A percentile compares a stretch with the other conserved stretches of the same genome.
Evolutionary conservation across 164 flowering plant genomes (phyloP).

Genomic region (Protea cynaroides): DNA sequence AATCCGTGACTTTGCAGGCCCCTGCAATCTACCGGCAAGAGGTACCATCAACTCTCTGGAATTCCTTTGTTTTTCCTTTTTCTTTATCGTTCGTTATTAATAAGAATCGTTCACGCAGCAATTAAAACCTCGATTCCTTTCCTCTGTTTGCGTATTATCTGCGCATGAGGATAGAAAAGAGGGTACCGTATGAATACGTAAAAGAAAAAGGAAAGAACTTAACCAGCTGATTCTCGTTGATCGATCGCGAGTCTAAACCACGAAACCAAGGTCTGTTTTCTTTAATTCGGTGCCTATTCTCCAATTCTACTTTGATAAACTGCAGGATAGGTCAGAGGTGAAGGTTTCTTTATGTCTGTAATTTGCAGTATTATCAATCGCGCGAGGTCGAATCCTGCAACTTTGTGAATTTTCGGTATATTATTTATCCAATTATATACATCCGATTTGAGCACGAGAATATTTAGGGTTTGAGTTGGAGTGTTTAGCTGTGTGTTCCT

Average conservation of each 20-base stretch:
- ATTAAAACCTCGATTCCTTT: no score
- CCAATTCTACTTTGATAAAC: background rate
- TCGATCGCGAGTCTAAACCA: background rate
- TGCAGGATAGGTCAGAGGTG: background rate
- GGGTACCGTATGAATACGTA: no score
- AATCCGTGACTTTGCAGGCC: no score
- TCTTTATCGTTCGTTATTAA: no score
- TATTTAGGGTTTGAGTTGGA: constrained; percentile 5
- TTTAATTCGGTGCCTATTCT: background rate
- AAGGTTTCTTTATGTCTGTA: background rate
- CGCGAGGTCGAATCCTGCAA: background rate
- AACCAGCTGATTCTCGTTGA: background rate
- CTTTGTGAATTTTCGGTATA: background rate
- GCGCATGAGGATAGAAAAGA: no score
- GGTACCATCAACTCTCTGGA: no score
- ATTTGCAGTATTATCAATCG: background rate
- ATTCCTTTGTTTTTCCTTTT: no score
- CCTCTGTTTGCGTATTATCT: no score
- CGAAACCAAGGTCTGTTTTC: constrained; percentile 3
- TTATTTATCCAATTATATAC: background rate
- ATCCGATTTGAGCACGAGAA: background rate
- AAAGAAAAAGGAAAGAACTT: no score
- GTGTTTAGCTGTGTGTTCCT: background rate
- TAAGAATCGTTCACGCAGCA: no score
- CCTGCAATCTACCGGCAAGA: no score